Evolutionary conservation across 2,329 filamentous ascomycete species (phyloP).

Genomic region (Colletotrichum simmondsii): DNA sequence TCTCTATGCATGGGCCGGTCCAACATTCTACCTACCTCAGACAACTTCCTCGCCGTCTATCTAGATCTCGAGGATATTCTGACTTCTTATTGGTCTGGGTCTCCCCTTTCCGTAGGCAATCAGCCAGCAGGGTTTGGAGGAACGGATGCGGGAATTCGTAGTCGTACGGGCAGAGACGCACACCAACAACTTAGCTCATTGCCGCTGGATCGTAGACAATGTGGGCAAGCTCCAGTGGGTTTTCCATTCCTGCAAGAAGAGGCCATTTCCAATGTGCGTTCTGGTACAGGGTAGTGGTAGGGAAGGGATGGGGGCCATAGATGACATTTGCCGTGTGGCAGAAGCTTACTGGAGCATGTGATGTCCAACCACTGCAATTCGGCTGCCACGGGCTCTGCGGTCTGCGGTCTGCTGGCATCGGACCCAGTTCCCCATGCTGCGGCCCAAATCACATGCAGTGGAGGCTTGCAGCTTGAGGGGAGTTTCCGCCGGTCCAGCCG

Average conservation of each 20-base stretch:
- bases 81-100: neutral
- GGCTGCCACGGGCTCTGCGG: neutral
- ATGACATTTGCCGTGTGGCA: constrained; percentile 3
- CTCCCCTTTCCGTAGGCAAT: neutral
- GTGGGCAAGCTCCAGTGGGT: neutral
- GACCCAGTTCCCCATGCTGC: constrained; percentile 6
- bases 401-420: constrained; percentile 1
- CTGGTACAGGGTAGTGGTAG: neutral
- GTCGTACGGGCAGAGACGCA: neutral
- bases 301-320: neutral
- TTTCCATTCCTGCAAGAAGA: neutral
- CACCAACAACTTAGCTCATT: neutral
- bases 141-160: neutral
- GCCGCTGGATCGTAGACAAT: neutral
- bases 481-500: constrained; percentile 10
- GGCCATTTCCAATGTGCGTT: neutral
- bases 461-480: constrained; percentile 4
- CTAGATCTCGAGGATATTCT: constrained; percentile 2
- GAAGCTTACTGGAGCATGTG: constrained; percentile 12
- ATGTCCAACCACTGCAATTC: constrained; percentile 1
- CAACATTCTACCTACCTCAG: neutral
- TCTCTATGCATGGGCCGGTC: neutral
- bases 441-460: constrained; percentile 31
- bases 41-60: neutral
- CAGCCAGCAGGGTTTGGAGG: neutral